phyloP scores from a whole-genome alignment of 306 rosid genomes.

The Purshia tridentata region DNA sequence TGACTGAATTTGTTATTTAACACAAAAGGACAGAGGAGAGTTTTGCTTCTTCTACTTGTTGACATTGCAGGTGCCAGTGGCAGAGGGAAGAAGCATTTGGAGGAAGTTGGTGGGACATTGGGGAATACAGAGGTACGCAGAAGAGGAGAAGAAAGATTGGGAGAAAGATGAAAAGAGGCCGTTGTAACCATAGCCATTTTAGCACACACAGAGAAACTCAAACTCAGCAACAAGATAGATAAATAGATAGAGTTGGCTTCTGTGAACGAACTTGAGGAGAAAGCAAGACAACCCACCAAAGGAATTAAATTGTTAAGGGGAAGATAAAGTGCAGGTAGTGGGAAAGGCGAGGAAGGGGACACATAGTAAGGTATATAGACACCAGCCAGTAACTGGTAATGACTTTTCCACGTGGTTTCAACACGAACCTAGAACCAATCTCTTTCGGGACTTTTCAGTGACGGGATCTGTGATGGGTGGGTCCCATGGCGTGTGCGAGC shows the following conservation, averaged over 20 bases:
- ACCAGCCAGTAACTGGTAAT: neutral
- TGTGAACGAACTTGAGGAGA: too few species aligned
- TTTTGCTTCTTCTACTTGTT: neutral
- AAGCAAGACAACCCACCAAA: neutral
- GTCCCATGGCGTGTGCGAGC: too few species aligned
- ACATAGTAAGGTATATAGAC: slow-evolving; percentile 32
- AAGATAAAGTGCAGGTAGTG: slow-evolving; percentile 20
- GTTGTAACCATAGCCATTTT: slow-evolving; percentile 48
- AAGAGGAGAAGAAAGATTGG: slow-evolving; percentile 15
- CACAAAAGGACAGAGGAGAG: slow-evolving; percentile 20
- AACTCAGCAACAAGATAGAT: too few species aligned
- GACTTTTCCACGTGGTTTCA: slow-evolving; percentile 41
- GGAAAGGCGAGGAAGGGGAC: slow-evolving; percentile 70
- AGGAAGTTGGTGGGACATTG: slow-evolving; percentile 19
- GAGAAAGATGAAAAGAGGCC: slow-evolving; percentile 26
- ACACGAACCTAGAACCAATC: neutral
- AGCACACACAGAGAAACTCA: too few species aligned
- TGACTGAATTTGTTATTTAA: slow-evolving; percentile 7
- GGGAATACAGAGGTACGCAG: slow-evolving; percentile 29
- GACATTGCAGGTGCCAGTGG: slow-evolving; percentile 13
- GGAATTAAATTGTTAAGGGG: neutral
- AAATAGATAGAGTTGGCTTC: too few species aligned
- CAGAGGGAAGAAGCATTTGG: slow-evolving; percentile 29
- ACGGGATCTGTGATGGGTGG: too few species aligned
- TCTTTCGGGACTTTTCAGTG: neutral